Evolutionary conservation across 345 rosid genomes (phyloP), one percentile per base, ranked within the genome.

Genomic region (Citrus inodora): DNA sequence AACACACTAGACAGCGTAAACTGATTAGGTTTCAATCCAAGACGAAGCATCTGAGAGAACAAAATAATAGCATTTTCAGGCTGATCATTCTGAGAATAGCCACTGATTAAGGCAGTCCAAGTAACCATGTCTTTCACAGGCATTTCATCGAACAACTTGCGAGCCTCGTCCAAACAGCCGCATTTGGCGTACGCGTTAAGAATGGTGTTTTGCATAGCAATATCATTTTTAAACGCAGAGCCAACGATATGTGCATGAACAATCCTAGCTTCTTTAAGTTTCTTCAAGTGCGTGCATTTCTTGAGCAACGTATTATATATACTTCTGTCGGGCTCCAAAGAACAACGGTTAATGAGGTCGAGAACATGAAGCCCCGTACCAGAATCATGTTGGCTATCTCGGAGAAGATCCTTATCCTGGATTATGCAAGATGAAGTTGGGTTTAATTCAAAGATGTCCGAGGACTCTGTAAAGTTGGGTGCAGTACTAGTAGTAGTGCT

Each of bases 81-180:
- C 46, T 61, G 83, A 48, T 60, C 82, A 71, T 80, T 80, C 74
- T 91, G 93, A 13, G 93, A 87, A 73, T 83, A 91, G 67, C 90
- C 95, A 19, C 88, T 81, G 46, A 91, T 89, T 84, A 91, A 77
- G 4, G 86, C 84, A 22, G 91, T 91, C 95, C 93, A 91, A 56
- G 89, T 78, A 25, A 88, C 89, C 35, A 87, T 80, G 70, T 88
- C 91, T 67, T 67, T 87, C 0, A 67, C 70, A 38, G 82, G 80
- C 91, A 91, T 89, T 85, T 83, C 80, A 13, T 88, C 93, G 60
- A 89, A 88, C 85, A 89, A 35, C 13, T 81, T 78, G 16, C 86
- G 86, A 21, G 92, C 95, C 6, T 85, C 86, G 0, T 62, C 88
- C 73, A 89, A 62, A 78, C 82, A 73, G 38, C 87, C 87, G 9